Conservation (phyloP, 768 basidiomycete species). For the Serendipita sp. region DNA sequence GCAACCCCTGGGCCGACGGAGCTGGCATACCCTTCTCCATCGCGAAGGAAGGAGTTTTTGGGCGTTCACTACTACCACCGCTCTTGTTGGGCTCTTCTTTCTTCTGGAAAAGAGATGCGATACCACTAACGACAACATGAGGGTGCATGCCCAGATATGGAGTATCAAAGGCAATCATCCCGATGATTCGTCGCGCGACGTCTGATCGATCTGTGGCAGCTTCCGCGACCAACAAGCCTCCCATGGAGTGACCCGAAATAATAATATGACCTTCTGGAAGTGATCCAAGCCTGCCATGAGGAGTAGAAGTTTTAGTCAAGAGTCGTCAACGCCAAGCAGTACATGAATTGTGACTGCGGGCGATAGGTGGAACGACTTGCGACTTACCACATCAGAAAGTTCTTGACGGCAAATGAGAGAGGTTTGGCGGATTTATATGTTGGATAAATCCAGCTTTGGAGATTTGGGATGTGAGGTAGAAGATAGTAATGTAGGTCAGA, state of each 20-base stretch:
- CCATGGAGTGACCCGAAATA: slow-evolving; percentile 44
- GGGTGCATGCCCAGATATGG: slow-evolving; percentile 49
- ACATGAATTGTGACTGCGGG: background rate
- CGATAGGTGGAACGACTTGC: background rate
- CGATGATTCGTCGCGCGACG: slow-evolving; percentile 28
- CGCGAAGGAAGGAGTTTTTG: background rate
- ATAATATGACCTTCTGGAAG: slow-evolving; percentile 42
- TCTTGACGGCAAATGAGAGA: slow-evolving; percentile 31
- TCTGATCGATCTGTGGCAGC: slow-evolving; percentile 20
- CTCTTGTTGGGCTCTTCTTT: slow-evolving; percentile 13
- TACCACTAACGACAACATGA: slow-evolving; percentile 39
- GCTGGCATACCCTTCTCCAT: background rate
- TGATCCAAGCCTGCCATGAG: slow-evolving; percentile 29
- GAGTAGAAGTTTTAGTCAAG: slow-evolving; percentile 1
- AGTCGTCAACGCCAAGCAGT: background rate
- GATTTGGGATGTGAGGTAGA: slow-evolving; percentile 16
- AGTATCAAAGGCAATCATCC: slow-evolving; percentile 41
- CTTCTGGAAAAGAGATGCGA: slow-evolving; percentile 33
- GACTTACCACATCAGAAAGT: slow-evolving; percentile 38
- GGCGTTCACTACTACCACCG: background rate
- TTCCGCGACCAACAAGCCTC: slow-evolving; percentile 41
- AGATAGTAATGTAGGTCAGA: slow-evolving; percentile 34
- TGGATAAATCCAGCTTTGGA: slow-evolving; percentile 38
- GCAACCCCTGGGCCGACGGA: background rate
- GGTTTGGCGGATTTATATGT: slow-evolving; percentile 44